Base-by-base conservation (phyloP, 2,329 filamentous ascomycete genomes). In the Colletotrichum viniferum region DNA sequence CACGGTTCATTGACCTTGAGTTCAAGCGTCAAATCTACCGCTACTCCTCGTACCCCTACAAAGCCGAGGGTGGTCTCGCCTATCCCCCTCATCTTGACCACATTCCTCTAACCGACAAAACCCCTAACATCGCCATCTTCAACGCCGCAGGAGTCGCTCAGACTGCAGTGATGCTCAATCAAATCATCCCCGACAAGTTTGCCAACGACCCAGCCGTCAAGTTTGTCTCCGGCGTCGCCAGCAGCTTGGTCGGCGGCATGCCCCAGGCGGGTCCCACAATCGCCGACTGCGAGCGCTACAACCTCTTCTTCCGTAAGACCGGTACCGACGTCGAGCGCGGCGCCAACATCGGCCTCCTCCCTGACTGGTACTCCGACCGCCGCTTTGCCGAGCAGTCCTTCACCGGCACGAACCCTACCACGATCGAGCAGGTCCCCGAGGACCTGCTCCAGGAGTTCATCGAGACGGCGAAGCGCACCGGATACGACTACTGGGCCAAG, bases 381-480 rank as follows among this genome's bases (percentile, higher is more conserved):
- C 81, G 85, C 21, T 88, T 88, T 62, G 86, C 86, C 4, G 83
- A 88, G 56, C 86, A 88, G 79, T 83, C 83, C 13, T 84, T 88
- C 65, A 87, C 83, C 0, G 86, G 86, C 5, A 82, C 82, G 43
- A 87, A 88, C 77, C 86, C 86, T 1, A 84, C 84, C 2, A 87
- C 86, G 10, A 86, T 88, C 78, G 86, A 87, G 75, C 88, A 73
- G 24, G 83, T 84, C 2, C 80, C 82, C 5, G 56, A 80, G 28
- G 74, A 79, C 3, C 82, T 83, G 74, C 77, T 86, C 69, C 61
- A 79, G 18, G 82, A 83, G 61, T 87, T 86, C 74, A 77, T 81
- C 8, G 80, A 80, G 9, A 81, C 82, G 1, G 85, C 86, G 5
- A 78, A 81, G 72, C 74, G 79, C 3, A 79, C 80, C 7, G 81